Evolutionary conservation across 1,284 basidiomycete genomes (phyloP).

Genomic region (Ceratobasidium sp.): DNA sequence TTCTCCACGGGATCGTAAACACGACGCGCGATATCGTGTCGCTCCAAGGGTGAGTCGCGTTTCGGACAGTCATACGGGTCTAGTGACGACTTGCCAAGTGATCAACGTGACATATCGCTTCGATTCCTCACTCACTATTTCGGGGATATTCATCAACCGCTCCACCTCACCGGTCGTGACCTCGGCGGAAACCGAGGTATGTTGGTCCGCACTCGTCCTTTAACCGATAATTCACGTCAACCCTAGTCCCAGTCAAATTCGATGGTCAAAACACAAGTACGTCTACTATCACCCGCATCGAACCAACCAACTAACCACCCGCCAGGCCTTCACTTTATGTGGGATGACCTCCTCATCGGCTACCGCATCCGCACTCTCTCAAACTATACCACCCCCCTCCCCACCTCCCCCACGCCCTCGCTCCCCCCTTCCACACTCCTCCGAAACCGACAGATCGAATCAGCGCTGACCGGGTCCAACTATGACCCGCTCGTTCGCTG

Average conservation of each 20-base stretch:
- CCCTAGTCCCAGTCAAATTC: constrained; percentile 50
- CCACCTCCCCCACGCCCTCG: constrained; percentile 48
- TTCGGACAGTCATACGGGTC: neutral
- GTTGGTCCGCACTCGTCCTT: neutral
- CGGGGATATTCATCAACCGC: constrained; percentile 89
- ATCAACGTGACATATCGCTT: constrained; percentile 63
- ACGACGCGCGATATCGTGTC: constrained; percentile 65
- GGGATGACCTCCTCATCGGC: constrained; percentile 83
- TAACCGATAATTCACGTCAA: no score
- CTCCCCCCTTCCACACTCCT: constrained; percentile 36
- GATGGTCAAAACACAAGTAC: constrained; percentile 49
- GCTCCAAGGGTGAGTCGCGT: constrained; percentile 45
- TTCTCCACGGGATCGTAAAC: constrained; percentile 77
- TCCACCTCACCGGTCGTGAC: constrained; percentile 85
- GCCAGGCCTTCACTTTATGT: constrained; percentile 80
- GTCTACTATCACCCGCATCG: neutral
- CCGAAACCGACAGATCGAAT: constrained; percentile 60
- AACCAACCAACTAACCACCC: neutral
- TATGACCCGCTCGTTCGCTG: constrained; percentile 90
- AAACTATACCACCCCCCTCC: constrained; percentile 78
- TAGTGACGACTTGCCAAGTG: neutral
- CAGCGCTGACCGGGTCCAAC: constrained; percentile 74
- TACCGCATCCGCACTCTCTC: constrained; percentile 77
- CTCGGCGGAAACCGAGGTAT: constrained; percentile 79
- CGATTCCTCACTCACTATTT: constrained; percentile 90